Conservation (phyloP, 306 rosid genomes). For the Lathyrus tuberosus region DNA sequence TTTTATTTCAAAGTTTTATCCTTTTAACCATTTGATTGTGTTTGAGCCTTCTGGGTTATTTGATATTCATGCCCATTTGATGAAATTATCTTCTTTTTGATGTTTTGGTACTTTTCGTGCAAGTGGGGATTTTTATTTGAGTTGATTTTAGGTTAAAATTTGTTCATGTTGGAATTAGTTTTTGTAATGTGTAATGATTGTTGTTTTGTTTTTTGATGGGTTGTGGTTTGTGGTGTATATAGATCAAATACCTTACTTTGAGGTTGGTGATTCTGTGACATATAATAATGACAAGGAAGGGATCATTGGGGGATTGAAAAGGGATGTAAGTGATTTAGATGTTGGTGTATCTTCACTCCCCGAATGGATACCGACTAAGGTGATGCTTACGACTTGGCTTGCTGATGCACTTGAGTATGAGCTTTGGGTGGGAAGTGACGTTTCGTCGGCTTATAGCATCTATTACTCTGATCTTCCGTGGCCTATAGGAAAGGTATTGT, state of each 20-base stretch:
- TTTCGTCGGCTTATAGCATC: conserved; percentile 55
- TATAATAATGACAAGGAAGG: conserved; percentile 87
- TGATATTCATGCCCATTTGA: conserved; percentile 12
- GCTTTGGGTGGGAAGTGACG: conserved; percentile 77
- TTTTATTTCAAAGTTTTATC: conserved; percentile 22
- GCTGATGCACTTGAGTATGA: conserved; percentile 85
- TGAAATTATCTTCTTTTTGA: conserved; percentile 13
- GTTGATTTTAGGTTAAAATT: conserved; percentile 8
- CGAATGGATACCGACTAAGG: conserved; percentile 77
- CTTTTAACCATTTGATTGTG: conserved; percentile 28
- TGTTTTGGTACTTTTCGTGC: background rate
- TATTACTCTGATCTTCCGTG: conserved; percentile 88
- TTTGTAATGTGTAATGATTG: background rate
- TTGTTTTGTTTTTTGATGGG: conserved; percentile 1
- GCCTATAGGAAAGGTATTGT: conserved; percentile 78
- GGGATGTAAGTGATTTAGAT: conserved; percentile 73
- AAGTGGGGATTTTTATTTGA: conserved; percentile 20
- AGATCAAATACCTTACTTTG: conserved; percentile 91
- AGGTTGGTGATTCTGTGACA: conserved; percentile 71
- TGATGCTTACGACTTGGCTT: conserved; percentile 82
- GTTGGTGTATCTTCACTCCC: conserved; percentile 56
- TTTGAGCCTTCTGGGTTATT: conserved; percentile 31
- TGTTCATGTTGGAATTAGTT: background rate
- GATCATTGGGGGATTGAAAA: conserved; percentile 68
- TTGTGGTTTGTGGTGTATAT: conserved; percentile 30